These are phyloP conservation scores for Xylaria bambusicola DNA, from an alignment of 495 filamentous ascomycete species.

Conservation along the genomic window DNA sequence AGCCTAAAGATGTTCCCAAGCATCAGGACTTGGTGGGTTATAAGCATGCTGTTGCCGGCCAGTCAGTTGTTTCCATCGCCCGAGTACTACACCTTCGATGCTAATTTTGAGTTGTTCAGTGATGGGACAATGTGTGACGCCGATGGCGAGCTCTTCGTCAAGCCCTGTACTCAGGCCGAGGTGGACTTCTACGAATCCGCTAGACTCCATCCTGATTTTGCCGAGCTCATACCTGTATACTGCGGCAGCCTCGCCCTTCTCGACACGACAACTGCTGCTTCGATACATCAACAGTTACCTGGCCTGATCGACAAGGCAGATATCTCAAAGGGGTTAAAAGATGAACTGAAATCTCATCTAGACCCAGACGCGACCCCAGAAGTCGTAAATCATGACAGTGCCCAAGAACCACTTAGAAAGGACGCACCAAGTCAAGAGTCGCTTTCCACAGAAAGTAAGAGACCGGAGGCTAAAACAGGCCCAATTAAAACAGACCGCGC, in stretches of 20 bases:
- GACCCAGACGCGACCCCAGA: conserved; percentile 16
- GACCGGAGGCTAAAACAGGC: conserved; percentile 44
- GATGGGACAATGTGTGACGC: conserved; percentile 87
- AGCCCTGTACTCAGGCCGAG: conserved; percentile 87
- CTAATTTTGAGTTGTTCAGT: conserved; percentile 48
- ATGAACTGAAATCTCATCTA: conserved; percentile 40
- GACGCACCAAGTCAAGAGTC: conserved; percentile 22
- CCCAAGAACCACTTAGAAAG: conserved; percentile 22
- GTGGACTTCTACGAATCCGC: conserved; percentile 90
- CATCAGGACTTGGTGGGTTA: conserved; percentile 65
- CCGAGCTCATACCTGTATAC: conserved; percentile 79
- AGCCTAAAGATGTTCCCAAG: conserved; percentile 39
- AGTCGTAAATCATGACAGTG: conserved; percentile 27
- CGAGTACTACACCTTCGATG: background rate
- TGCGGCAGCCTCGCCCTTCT: conserved; percentile 72
- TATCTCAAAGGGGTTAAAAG: conserved; percentile 44
- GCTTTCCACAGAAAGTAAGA: conserved; percentile 29
- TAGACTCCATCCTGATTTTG: conserved; percentile 66
- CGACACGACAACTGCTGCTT: conserved; percentile 43
- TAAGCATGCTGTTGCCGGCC: conserved; percentile 85
- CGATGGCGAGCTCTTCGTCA: conserved; percentile 86
- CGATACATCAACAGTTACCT: conserved; percentile 54
- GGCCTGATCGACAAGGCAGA: conserved; percentile 47
- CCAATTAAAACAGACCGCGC: conserved; percentile 72
- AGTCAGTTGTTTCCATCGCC: conserved; percentile 65